Percentiles rank a stretch among this genome's conserved stretches.
These are phyloP conservation scores for Ceratocystis variospora DNA, from an alignment of 2,329 filamentous ascomycete genomes.

Conservation along the genomic window DNA sequence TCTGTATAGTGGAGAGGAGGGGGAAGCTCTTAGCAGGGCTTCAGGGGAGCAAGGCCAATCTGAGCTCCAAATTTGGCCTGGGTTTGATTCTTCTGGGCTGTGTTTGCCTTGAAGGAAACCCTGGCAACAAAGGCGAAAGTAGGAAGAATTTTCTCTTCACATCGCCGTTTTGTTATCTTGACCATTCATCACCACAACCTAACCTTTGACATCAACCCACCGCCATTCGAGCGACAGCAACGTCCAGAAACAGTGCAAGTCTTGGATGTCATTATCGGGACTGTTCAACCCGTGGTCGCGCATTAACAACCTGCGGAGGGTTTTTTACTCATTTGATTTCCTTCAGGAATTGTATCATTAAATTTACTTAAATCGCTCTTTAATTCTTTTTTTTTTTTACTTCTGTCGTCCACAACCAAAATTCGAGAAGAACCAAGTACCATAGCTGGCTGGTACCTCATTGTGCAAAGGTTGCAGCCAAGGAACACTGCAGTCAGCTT, in stretches of 20 bases:
- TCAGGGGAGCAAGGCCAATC: too few relatives aligned
- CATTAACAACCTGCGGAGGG: not conserved
- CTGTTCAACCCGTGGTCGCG: not conserved
- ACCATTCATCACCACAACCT: not conserved
- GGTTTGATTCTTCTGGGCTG: not conserved
- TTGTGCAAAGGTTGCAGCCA: too few relatives aligned
- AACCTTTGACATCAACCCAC: too few relatives aligned
- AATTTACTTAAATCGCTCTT: not conserved
- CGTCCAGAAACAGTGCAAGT: too few relatives aligned
- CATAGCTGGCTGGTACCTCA: not conserved
- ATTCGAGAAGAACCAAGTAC: not conserved
- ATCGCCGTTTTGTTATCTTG: not conserved
- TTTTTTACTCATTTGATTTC: not conserved
- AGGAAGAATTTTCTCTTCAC: conserved; percentile 4
- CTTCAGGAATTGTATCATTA: not conserved
- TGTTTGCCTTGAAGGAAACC: conserved; percentile 6
- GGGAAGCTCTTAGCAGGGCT: not conserved
- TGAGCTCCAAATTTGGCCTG: not conserved
- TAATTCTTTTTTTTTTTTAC: not conserved
- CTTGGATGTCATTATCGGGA: not conserved
- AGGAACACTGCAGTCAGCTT: too few relatives aligned
- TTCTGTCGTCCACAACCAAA: not conserved
- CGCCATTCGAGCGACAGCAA: too few relatives aligned
- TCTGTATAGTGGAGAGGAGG: not conserved
- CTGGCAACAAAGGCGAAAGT: not conserved